These are phyloP conservation scores for Lachancea nothofagi DNA, from an alignment of 805 yeast genomes.

Conservation along the genomic window DNA sequence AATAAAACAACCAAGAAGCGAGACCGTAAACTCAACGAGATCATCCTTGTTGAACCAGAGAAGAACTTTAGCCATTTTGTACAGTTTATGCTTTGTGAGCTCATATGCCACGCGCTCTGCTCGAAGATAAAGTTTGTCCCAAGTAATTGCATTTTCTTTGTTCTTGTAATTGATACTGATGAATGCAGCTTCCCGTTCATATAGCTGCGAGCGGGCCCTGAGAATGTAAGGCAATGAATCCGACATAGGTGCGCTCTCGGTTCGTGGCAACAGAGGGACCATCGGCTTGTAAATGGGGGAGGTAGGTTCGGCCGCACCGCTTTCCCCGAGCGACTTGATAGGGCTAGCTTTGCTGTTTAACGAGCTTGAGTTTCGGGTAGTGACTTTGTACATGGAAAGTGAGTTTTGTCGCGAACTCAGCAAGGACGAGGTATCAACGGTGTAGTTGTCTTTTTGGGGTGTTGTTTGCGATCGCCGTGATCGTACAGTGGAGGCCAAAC, in stretches of 20 bases:
- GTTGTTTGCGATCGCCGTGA: conserved; percentile 3
- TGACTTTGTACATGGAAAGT: conserved; percentile 24
- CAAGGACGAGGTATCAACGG: conserved; percentile 7
- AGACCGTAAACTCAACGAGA: conserved; percentile 77
- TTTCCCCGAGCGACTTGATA: conserved; percentile 3
- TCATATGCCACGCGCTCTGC: conserved; percentile 79
- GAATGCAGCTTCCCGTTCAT: conserved; percentile 65
- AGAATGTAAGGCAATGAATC: conserved; percentile 68
- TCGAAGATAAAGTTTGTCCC: conserved; percentile 82
- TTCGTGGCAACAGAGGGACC: conserved; percentile 40
- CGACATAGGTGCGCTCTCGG: conserved; percentile 36
- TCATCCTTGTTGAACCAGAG: conserved; percentile 80
- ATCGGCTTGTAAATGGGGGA: conserved; percentile 26
- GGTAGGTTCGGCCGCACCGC: not conserved
- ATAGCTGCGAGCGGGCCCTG: conserved; percentile 62
- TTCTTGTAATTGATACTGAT: conserved; percentile 71
- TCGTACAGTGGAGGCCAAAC: conserved; percentile 20
- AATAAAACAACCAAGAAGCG: conserved; percentile 84
- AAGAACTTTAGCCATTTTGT: conserved; percentile 78
- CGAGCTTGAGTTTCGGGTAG: conserved; percentile 29
- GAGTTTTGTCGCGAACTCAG: conserved; percentile 5
- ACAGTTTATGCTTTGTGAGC: conserved; percentile 47
- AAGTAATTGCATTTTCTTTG: conserved; percentile 72
- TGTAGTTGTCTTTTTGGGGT: conserved; percentile 2
- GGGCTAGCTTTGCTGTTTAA: conserved; percentile 9